Evolutionary conservation across 1,284 basidiomycete genomes (phyloP), one percentile per base, ranked within the genome.

Genomic region (Tetrapyrgos nigripes): DNA sequence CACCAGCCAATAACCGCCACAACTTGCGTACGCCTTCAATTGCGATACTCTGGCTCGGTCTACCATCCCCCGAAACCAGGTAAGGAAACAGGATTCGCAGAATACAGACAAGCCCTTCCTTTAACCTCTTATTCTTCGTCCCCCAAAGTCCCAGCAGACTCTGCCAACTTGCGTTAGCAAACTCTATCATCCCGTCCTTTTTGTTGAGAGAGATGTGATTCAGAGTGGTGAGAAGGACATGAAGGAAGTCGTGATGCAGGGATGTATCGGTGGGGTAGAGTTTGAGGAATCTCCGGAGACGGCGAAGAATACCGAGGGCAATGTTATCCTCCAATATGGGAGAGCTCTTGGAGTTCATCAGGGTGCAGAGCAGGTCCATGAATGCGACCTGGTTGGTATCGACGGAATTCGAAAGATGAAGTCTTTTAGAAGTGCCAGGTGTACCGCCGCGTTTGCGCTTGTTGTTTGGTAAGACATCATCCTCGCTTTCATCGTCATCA

Each of bases 31-130:
- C 14, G 27, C 46, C 54, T 19, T 53, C 60, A 11, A 48, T 35
- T 63, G 69, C 72, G 58, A 76, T 67, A 46, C 74, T 73, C 19
- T 57, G 50, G 37, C 35, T 51, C 11, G 44, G 35, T 14, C 62
- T 62, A 27, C 65, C 63, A 9, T 58, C 58, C 23, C 66, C 69
- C n/a, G 65, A 62, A 21, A 73, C 70, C 9, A 93, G 74, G 70
- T 87, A 93, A 0, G 92, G 92, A 43, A 96, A 82, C 8, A 97
- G 77, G 9, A 80, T 79, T 10, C 84, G 83, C 26, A 97, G 73
- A 8, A 92, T 79, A 14, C 89, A 81, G 13, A 95, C 76, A 17
- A 95, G 76, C 6, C 81, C 79, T 64, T 89, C 85, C 65, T 93
- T 92, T 65, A 88, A 78, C 19, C 78, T 71, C 59, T 83, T 87